Conservation (phyloP, 2,329 filamentous ascomycete genomes). For the Ophiocordyceps unilateralis region DNA sequence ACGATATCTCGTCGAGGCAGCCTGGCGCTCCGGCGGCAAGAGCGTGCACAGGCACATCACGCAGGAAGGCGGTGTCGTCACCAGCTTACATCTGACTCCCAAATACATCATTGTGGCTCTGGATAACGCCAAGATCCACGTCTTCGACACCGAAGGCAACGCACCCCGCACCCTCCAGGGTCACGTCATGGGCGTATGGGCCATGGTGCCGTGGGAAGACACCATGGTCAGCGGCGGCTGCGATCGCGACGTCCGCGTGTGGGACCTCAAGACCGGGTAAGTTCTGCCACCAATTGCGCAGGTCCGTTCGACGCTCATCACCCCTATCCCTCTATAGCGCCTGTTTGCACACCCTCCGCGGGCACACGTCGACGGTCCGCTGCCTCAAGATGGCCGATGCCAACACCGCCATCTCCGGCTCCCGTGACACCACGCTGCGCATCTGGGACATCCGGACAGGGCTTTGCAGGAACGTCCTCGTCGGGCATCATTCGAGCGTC, state of each 20-base stretch:
- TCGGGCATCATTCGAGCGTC: constrained; percentile 91
- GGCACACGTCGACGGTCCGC: constrained; percentile 90
- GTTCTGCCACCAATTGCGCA: constrained; percentile 9
- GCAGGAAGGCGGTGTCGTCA: constrained; percentile 92
- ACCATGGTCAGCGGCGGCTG: constrained; percentile 90
- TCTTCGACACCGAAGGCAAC: constrained; percentile 84
- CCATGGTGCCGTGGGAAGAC: constrained; percentile 97
- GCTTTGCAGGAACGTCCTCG: constrained; percentile 75
- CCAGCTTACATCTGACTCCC: constrained; percentile 79
- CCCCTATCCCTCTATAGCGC: constrained; percentile 12
- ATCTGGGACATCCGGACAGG: constrained; percentile 90
- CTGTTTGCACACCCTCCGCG: constrained; percentile 68
- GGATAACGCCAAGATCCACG: constrained; percentile 96
- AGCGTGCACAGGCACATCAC: constrained; percentile 78
- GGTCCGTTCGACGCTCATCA: background rate
- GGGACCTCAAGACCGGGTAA: constrained; percentile 88
- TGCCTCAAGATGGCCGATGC: constrained; percentile 96
- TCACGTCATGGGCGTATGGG: constrained; percentile 98
- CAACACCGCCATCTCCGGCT: constrained; percentile 90
- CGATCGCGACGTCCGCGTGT: constrained; percentile 89
- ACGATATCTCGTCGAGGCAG: constrained; percentile 88
- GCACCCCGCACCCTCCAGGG: constrained; percentile 79
- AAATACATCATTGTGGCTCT: constrained; percentile 96
- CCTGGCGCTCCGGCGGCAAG: constrained; percentile 84
- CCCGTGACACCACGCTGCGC: constrained; percentile 80